These are phyloP conservation scores for Pythium brachiatum DNA, from an alignment of 352 stramenopile species.

Conservation along the genomic window DNA sequence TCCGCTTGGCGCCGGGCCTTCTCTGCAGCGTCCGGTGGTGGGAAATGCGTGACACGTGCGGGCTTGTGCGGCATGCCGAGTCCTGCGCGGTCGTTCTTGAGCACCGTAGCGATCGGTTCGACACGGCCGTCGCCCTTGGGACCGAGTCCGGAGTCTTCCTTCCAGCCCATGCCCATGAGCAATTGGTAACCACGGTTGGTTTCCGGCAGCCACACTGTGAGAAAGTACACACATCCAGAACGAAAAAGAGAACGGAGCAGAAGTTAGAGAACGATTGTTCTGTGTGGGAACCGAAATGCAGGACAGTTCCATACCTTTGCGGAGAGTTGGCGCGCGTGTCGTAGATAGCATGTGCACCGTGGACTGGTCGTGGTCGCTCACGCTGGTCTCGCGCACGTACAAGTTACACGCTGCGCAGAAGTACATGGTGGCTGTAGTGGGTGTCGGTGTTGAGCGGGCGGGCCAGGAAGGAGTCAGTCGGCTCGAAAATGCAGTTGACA, in stretches of 20 bases:
- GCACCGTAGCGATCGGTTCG: slow-evolving; percentile 43
- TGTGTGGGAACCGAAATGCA: not conserved
- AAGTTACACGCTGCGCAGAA: slow-evolving; percentile 61
- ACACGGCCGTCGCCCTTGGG: slow-evolving; percentile 34
- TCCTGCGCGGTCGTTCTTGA: slow-evolving; percentile 53
- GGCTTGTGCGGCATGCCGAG: slow-evolving; percentile 27
- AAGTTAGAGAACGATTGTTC: not conserved
- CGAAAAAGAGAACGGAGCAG: not conserved
- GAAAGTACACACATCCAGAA: slow-evolving; percentile 1
- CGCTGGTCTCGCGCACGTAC: slow-evolving; percentile 55
- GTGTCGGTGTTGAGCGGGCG: too few species aligned
- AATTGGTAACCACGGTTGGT: slow-evolving; percentile 65
- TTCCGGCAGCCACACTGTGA: slow-evolving; percentile 56
- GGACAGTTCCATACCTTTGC: slow-evolving; percentile 34
- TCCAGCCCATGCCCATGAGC: slow-evolving; percentile 59
- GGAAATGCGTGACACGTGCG: slow-evolving; percentile 42
- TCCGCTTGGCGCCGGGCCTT: slow-evolving; percentile 39
- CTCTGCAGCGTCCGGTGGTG: slow-evolving; percentile 33
- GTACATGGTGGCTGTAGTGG: slow-evolving; percentile 36
- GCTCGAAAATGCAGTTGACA: not conserved
- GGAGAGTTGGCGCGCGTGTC: slow-evolving; percentile 40
- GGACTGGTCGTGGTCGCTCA: slow-evolving; percentile 48
- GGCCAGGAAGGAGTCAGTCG: slow-evolving; percentile 1
- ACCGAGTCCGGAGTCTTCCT: slow-evolving; percentile 40
- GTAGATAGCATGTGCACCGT: slow-evolving; percentile 49